phyloP scores from a whole-genome alignment of 345 rosid species.

The Sisymbrium irio region DNA sequence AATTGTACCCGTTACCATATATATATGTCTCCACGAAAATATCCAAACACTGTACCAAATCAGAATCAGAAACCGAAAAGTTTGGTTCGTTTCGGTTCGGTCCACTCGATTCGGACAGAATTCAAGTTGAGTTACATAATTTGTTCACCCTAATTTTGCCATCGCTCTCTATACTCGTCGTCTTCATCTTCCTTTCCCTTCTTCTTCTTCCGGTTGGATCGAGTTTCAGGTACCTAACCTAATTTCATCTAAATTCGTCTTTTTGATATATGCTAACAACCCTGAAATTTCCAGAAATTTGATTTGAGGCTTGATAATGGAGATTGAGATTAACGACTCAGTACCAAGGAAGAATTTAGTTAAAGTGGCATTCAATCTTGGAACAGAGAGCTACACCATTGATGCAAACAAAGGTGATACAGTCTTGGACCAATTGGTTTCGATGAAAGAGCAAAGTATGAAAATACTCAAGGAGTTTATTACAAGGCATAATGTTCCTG shows the following conservation, averaged over 20 bases:
- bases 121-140: too few relatives aligned
- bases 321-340: constrained; percentile 36
- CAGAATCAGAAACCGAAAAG: too few relatives aligned
- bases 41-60: too few relatives aligned
- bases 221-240: background rate
- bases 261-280: too few relatives aligned
- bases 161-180: background rate
- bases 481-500: constrained; percentile 74
- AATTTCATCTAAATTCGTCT: background rate
- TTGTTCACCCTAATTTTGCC: background rate
- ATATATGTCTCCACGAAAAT: too few relatives aligned
- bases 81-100: too few relatives aligned
- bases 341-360: constrained; percentile 35
- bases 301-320: constrained; percentile 41
- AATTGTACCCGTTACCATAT: too few relatives aligned
- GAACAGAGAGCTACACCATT: constrained; percentile 56
- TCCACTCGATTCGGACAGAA: too few relatives aligned
- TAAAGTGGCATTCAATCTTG: constrained; percentile 57
- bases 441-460: constrained; percentile 83
- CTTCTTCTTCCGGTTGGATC: background rate
- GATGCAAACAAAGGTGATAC: constrained; percentile 41
- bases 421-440: constrained; percentile 62
- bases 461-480: constrained; percentile 70
- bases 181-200: background rate
- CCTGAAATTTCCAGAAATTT: too few relatives aligned